Base-by-base conservation (phyloP, 805 yeast genomes). In the Teunomyces atbi region DNA sequence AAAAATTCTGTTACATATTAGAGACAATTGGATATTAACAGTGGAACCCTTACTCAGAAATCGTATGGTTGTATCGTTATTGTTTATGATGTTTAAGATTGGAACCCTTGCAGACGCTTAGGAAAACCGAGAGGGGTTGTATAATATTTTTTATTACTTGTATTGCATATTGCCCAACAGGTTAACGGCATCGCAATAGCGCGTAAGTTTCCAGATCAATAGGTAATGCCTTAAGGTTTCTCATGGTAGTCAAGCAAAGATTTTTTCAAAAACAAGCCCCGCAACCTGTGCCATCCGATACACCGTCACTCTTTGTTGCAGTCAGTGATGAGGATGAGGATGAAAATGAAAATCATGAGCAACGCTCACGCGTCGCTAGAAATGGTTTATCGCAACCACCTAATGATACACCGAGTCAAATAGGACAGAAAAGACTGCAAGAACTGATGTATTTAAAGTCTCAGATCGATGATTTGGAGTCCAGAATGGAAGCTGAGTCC, bases 401-500 rank as follows among this genome's bases (percentile, higher is more conserved):
- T 30, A 7, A 23, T 23, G 26, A 7, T 6, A 30, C 16, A 13
- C 7, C 18, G 16, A 30, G 11, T 13, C 38, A 19, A 18, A 12
- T n/a, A 12, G 21, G 21, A 18, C 6, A 18, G 27, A 45, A 47
- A 35, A 43, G 48, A 26, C 27, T 34, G 21, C 39, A 36, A 13
- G 27, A 20, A 20, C 39, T 11, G 28, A 8, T 20, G 16, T 40
- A 46, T 15, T 20, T 37, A 19, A 30, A 18, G 8, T 34, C 44
- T 5, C 51, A 49, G 37, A 21, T 51, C 2, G 54, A 49, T 18
- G 47, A 47, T 19, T 18, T 54, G 15, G 41, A 45, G 16, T 41
- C 41, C 16, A 46, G 58, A 28, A 51, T 55, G 54, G 41, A 38
- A 5, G 43, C 38, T 1, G 45, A 42, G 20, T 41, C 60, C 2